Percentiles rank a stretch among this genome's conserved stretches.
These are phyloP conservation scores for Fusarium sp. DNA, from an alignment of 2,329 filamentous ascomycete genomes.

Conservation along the genomic window DNA sequence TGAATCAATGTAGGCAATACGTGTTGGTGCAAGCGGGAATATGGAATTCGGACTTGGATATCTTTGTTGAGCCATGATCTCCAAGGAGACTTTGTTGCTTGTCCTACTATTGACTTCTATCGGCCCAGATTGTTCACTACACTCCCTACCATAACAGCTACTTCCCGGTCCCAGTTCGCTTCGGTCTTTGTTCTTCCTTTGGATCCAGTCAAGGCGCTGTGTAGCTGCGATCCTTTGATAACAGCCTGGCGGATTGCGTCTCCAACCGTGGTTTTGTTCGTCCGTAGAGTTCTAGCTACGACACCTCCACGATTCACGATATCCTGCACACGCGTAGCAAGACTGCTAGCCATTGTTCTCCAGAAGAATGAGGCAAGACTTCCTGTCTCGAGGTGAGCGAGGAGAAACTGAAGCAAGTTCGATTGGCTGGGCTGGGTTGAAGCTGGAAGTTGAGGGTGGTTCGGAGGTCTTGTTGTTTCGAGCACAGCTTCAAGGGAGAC, in stretches of 20 bases:
- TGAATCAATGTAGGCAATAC: not conserved
- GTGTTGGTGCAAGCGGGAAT: not conserved
- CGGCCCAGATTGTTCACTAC: slow-evolving; percentile 68
- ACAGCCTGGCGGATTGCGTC: slow-evolving; percentile 88
- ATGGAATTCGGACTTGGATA: not conserved
- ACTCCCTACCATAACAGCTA: slow-evolving; percentile 92
- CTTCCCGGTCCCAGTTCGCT: slow-evolving; percentile 85
- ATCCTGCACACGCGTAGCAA: slow-evolving; percentile 83
- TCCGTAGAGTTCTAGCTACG: slow-evolving; percentile 80
- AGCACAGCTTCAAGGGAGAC: slow-evolving; percentile 87
- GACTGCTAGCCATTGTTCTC: slow-evolving; percentile 83
- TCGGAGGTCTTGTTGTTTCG: slow-evolving; percentile 71
- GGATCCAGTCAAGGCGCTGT: slow-evolving; percentile 61
- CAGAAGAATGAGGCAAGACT: slow-evolving; percentile 93
- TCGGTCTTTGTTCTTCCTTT: slow-evolving; percentile 60
- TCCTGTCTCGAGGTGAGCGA: slow-evolving; percentile 84
- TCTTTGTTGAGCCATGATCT: not conserved
- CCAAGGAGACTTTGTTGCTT: not conserved
- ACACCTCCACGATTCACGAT: slow-evolving; percentile 85
- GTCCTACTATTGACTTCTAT: not conserved
- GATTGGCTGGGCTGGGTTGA: slow-evolving; percentile 50
- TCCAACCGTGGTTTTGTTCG: slow-evolving; percentile 78
- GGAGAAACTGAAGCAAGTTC: slow-evolving; percentile 76
- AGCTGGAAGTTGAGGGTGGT: slow-evolving; percentile 71
- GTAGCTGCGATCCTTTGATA: slow-evolving; percentile 76